A percentile compares a stretch with the other conserved stretches of the same genome.
Conservation (phyloP, 140 eudicot genomes). For the Ambrosia hybrid region DNA sequence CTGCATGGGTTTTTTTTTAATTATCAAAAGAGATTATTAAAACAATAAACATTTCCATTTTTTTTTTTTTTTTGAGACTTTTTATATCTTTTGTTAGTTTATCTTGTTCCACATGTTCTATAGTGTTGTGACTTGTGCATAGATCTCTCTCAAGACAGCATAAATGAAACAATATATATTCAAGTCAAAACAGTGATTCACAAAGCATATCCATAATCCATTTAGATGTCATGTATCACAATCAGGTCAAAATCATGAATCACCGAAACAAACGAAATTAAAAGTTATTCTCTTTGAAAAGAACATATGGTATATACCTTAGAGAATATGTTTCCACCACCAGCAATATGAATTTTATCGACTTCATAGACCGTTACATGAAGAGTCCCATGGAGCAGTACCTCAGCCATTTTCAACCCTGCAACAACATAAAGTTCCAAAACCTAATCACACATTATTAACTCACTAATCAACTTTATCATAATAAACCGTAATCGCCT, state of each 20-base stretch:
- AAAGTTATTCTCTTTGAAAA: background rate
- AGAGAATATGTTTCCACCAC: constrained; percentile 30
- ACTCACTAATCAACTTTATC: constrained; percentile 23
- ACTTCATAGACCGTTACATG: constrained; percentile 55
- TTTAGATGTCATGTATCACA: background rate
- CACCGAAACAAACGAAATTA: background rate
- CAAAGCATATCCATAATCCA: background rate
- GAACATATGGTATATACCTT: constrained; percentile 37
- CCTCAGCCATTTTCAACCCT: constrained; percentile 46
- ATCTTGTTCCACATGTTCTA: too few species aligned
- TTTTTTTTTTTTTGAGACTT: too few species aligned
- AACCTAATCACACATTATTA: constrained; percentile 7
- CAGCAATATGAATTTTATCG: constrained; percentile 30
- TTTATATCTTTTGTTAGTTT: too few species aligned
- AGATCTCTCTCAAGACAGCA: too few species aligned
- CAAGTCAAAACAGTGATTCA: background rate
- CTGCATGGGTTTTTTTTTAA: background rate
- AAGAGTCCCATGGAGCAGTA: constrained; percentile 54
- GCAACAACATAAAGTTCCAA: constrained; percentile 22
- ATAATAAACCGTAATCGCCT: background rate
- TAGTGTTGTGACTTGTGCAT: too few species aligned
- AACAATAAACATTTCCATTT: background rate
- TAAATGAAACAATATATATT: too few species aligned
- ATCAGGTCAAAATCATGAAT: background rate
- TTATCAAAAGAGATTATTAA: too few species aligned